Evolutionary conservation across 495 filamentous ascomycete species (phyloP).

Genomic region (Staphylotrichum tortipilum): DNA sequence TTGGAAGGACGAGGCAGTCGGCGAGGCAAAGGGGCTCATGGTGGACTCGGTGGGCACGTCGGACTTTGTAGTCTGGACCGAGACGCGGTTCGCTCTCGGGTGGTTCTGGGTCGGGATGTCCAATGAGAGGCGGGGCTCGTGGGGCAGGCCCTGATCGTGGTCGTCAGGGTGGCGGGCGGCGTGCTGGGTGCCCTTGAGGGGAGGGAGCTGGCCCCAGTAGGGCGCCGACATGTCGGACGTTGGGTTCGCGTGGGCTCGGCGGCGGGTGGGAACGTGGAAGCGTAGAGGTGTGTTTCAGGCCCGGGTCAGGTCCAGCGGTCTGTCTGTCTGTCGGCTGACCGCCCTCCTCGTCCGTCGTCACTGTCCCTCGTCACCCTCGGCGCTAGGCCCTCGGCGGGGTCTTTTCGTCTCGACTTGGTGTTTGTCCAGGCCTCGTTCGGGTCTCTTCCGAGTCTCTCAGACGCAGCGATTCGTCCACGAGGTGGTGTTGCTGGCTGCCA

Average conservation of each 20-base stretch:
- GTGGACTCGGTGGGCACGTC: constrained; percentile 43
- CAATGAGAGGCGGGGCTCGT: constrained; percentile 34
- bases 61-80: constrained; percentile 38
- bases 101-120: constrained; percentile 29
- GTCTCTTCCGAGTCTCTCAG: no score
- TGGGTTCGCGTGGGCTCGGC: constrained; percentile 12
- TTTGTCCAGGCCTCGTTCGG: no score
- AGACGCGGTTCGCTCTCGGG: constrained; percentile 32
- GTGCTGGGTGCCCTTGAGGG: constrained; percentile 27
- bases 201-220: constrained; percentile 37
- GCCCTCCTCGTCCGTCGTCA: no score
- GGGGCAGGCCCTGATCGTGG: constrained; percentile 26
- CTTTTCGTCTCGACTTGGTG: background rate
- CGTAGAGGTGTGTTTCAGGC: background rate
- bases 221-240: constrained; percentile 31
- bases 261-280: background rate
- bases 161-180: constrained; percentile 37
- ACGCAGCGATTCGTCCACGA: constrained; percentile 14
- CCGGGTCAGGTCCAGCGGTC: no score
- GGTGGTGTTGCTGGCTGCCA: constrained; percentile 26
- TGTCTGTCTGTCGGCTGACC: no score
- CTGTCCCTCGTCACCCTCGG: no score
- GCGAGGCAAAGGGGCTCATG: constrained; percentile 42
- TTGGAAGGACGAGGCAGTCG: constrained; percentile 39
- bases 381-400: no score